These are phyloP conservation scores for Forsythia suspensa DNA, from an alignment of 257 asterid genomes.

Conservation along the genomic window DNA sequence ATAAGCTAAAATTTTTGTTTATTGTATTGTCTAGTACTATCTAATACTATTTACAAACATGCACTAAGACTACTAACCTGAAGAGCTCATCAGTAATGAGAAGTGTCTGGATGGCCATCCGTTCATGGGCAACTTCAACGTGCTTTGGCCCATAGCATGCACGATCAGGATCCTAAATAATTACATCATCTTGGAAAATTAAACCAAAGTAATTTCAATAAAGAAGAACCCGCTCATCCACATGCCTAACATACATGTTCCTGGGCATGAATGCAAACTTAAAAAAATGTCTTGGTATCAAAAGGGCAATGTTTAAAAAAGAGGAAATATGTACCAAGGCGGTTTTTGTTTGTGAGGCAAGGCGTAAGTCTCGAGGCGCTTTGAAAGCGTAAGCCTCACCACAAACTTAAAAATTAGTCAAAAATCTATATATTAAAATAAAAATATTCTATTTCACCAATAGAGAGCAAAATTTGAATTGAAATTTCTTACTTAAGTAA, in stretches of 20 bases:
- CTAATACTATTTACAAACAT: neutral
- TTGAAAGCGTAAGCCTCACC: no score
- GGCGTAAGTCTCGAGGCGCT: no score
- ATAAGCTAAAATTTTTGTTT: neutral
- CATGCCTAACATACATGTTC: neutral
- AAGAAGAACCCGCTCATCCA: neutral
- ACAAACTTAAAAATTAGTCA: no score
- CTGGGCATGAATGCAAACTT: neutral
- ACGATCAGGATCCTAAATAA: conserved; percentile 73
- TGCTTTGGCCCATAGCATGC: conserved; percentile 99
- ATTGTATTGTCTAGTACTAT: neutral
- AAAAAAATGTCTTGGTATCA: neutral
- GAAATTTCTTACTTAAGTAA: no score
- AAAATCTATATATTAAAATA: no score
- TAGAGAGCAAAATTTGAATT: no score
- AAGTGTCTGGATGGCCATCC: conserved; percentile 94
- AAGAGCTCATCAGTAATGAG: conserved; percentile 93
- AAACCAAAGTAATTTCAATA: conserved; percentile 19
- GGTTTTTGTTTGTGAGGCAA: no score
- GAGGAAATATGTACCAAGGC: no score
- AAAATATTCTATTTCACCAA: no score
- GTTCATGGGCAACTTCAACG: conserved; percentile 96
- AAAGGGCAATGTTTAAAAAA: neutral
- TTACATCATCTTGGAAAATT: conserved; percentile 3
- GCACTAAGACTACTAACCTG: conserved; percentile 47